Evolutionary conservation across 208 protist species (phyloP).

Genomic region (Plasmodiophora brassicae): DNA sequence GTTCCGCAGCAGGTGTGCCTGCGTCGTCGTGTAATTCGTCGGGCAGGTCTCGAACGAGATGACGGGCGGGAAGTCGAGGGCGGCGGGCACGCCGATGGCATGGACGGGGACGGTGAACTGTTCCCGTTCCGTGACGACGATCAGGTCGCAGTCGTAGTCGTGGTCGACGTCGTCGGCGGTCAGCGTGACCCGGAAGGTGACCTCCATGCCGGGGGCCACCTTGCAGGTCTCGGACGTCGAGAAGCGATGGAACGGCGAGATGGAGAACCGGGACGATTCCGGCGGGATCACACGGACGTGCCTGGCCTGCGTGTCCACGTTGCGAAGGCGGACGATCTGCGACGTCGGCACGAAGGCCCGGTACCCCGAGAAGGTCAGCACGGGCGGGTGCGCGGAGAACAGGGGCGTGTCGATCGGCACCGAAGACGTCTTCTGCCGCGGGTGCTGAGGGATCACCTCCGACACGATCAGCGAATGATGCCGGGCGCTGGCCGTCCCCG

Average conservation of each 20-base stretch:
- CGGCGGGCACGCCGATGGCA: constrained; percentile 67
- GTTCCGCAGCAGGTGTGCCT: constrained; percentile 81
- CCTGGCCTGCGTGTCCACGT: constrained; percentile 64
- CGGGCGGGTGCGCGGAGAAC: constrained; percentile 72
- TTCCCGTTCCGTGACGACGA: constrained; percentile 73
- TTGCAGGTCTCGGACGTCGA: constrained; percentile 47
- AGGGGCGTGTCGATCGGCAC: constrained; percentile 55
- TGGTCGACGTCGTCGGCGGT: constrained; percentile 37
- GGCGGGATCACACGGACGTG: constrained; percentile 73
- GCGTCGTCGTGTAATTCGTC: constrained; percentile 54
- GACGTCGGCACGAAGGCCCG: constrained; percentile 70
- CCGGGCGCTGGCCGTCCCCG: too few species aligned
- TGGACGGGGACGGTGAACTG: constrained; percentile 76
- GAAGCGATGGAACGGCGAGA: constrained; percentile 58
- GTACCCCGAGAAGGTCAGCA: constrained; percentile 72
- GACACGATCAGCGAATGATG: background rate
- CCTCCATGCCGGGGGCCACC: constrained; percentile 76
- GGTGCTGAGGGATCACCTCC: constrained; percentile 40
- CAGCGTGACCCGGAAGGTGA: constrained; percentile 75
- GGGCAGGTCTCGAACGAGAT: constrained; percentile 67
- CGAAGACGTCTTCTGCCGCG: constrained; percentile 35
- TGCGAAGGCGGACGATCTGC: constrained; percentile 69
- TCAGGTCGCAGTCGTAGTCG: constrained; percentile 75
- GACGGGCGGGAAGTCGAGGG: constrained; percentile 70
- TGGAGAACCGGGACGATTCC: constrained; percentile 65